Conservation (phyloP, 179 eudicot species). For the Silene vulgaris region DNA sequence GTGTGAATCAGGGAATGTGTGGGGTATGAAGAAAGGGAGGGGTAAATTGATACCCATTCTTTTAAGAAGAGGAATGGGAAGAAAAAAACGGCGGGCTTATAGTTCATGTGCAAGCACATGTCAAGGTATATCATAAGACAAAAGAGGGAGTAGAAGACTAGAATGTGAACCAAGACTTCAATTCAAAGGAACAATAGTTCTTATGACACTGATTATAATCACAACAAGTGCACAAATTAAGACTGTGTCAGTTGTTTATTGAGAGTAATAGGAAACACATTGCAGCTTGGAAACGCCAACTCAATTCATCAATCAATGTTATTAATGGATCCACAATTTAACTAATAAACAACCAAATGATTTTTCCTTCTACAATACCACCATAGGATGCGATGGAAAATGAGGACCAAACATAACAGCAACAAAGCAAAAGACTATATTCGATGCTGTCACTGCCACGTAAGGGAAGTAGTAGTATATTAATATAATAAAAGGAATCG, state of each 20-base stretch:
- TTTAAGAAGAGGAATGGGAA: no score
- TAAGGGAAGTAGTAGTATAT: not conserved
- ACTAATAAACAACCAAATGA: not conserved
- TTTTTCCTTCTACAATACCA: not conserved
- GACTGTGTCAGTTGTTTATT: not conserved
- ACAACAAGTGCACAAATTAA: not conserved
- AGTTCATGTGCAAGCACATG: not conserved
- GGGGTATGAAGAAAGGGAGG: no score
- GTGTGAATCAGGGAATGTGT: no score
- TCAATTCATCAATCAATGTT: not conserved
- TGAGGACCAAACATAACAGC: not conserved
- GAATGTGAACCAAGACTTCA: not conserved
- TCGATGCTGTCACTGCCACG: slow-evolving; percentile 3
- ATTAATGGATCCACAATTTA: not conserved
- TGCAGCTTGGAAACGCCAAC: not conserved
- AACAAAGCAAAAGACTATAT: slow-evolving; percentile 3
- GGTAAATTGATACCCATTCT: no score
- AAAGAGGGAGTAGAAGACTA: not conserved
- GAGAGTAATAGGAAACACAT: not conserved
- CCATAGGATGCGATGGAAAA: not conserved
- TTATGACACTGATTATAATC: not conserved
- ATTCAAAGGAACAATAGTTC: not conserved
- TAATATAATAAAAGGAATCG: not conserved
- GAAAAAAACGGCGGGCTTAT: no score
- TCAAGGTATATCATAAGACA: not conserved